A percentile compares a stretch with the other conserved stretches of the same genome.
Conservation (phyloP, 78 protist species). For the Emiliania huxleyi region DNA sequence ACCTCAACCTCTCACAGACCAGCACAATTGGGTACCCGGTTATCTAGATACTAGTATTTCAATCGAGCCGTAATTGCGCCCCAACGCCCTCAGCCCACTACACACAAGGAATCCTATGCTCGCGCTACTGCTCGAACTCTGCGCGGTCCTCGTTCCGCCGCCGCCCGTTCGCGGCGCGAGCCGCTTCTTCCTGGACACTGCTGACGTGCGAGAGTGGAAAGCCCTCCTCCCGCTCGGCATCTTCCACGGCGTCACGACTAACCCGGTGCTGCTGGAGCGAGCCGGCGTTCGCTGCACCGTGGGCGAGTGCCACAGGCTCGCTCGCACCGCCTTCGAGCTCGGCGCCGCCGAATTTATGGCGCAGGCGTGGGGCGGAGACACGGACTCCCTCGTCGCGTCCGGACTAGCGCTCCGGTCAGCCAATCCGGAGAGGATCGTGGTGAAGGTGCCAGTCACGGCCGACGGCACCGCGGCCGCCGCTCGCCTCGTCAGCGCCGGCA, state of each 20-base stretch:
- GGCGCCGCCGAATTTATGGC: not conserved
- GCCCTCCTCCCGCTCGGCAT: not conserved
- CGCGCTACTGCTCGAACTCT: too few species aligned
- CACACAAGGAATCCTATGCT: too few species aligned
- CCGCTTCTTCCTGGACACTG: not conserved
- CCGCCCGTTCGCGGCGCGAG: not conserved
- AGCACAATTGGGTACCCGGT: too few species aligned
- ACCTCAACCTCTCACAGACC: too few species aligned
- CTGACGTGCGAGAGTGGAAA: not conserved
- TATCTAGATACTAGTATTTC: too few species aligned
- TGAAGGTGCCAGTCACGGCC: not conserved
- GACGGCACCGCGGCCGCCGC: not conserved
- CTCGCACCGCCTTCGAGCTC: not conserved
- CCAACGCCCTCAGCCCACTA: too few species aligned
- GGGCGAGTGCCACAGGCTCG: not conserved
- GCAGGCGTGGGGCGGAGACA: not conserved
- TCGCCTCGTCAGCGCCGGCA: not conserved
- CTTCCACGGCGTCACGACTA: not conserved
- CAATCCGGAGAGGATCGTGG: not conserved
- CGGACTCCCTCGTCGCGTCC: not conserved
- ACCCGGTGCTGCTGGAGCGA: not conserved
- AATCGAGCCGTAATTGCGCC: too few species aligned
- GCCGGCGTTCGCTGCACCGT: not conserved
- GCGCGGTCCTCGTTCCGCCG: too few species aligned
- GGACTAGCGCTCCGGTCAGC: not conserved